phyloP scores from a whole-genome alignment of 2,329 filamentous ascomycete species.

The Pseudogymnoascus sp. region DNA sequence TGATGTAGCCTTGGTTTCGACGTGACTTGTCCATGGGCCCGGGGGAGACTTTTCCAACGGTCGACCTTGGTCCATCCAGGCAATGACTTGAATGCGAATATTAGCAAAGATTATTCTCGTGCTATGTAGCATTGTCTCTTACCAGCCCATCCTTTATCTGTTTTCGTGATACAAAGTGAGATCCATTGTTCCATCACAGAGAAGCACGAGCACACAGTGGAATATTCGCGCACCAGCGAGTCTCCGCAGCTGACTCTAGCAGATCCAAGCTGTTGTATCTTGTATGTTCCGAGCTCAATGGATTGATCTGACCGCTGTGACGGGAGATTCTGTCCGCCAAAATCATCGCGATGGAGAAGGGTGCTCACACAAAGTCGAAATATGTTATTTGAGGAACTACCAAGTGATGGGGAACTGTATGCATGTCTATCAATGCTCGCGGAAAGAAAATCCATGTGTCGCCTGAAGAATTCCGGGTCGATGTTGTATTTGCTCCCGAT shows the following conservation, averaged over 20 bases:
- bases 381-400: slow-evolving; percentile 4
- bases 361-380: slow-evolving; percentile 13
- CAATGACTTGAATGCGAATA: neutral
- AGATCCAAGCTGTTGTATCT: neutral
- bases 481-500: slow-evolving; percentile 14
- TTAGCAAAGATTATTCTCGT: neutral
- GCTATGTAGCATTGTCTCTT: slow-evolving; percentile 5
- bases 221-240: slow-evolving; percentile 13
- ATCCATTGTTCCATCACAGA: slow-evolving; percentile 16
- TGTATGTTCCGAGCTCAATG: slow-evolving; percentile 7
- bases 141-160: slow-evolving; percentile 13
- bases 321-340: slow-evolving; percentile 11
- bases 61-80: slow-evolving; percentile 9
- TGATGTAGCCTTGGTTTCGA: slow-evolving; percentile 12
- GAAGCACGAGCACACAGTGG: slow-evolving; percentile 11
- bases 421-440: slow-evolving; percentile 5
- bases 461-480: slow-evolving; percentile 15
- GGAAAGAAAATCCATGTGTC: slow-evolving; percentile 14
- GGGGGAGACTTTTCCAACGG: neutral
- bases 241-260: slow-evolving; percentile 7
- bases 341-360: slow-evolving; percentile 12
- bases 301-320: slow-evolving; percentile 10
- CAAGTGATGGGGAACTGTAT: slow-evolving; percentile 11
- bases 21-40: slow-evolving; percentile 10
- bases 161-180: slow-evolving; percentile 13